A percentile compares a stretch with the other conserved stretches of the same genome.
These are phyloP conservation scores for Gigaspora rosea DNA, from an alignment of 192 early-diverging fungal genomes.

Conservation along the genomic window DNA sequence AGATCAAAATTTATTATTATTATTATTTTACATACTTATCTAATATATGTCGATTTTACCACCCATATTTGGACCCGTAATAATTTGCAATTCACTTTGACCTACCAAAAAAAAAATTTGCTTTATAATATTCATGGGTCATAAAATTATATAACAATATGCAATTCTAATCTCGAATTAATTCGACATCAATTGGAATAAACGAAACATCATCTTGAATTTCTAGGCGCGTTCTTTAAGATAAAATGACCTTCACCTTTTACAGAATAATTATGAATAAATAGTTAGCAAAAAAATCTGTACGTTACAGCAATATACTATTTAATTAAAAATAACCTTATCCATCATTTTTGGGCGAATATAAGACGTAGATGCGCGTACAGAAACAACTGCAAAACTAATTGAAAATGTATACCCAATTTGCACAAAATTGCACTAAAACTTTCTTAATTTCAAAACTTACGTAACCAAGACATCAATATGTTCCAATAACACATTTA, in stretches of 20 bases:
- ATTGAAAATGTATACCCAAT: no score
- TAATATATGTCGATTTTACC: conserved; percentile 97
- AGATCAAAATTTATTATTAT: conserved; percentile 16
- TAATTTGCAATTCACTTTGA: conserved; percentile 78
- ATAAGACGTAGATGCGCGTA: no score
- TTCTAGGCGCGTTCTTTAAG: conserved; percentile 79
- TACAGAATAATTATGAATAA: no score
- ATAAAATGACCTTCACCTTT: no score
- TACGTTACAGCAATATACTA: no score
- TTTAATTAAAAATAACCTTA: conserved; percentile 38
- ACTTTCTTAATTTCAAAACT: no score
- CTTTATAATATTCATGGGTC: conserved; percentile 9
- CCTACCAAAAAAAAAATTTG: conserved; percentile 36
- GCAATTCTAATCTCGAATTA: conserved; percentile 64
- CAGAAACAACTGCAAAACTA: conserved; percentile 84
- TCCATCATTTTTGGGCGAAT: conserved; percentile 72
- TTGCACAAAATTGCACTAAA: no score
- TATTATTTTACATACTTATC: conserved; percentile 61
- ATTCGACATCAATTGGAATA: conserved; percentile 89
- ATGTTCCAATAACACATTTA: conserved; percentile 76
- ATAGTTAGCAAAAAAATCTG: neutral
- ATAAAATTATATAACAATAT: no score
- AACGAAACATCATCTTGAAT: conserved; percentile 88
- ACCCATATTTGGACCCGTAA: conserved; percentile 98
- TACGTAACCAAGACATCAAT: conserved; percentile 87